Evolutionary conservation across 345 rosid genomes (phyloP).

Genomic region (Eutrema heterophyllum): DNA sequence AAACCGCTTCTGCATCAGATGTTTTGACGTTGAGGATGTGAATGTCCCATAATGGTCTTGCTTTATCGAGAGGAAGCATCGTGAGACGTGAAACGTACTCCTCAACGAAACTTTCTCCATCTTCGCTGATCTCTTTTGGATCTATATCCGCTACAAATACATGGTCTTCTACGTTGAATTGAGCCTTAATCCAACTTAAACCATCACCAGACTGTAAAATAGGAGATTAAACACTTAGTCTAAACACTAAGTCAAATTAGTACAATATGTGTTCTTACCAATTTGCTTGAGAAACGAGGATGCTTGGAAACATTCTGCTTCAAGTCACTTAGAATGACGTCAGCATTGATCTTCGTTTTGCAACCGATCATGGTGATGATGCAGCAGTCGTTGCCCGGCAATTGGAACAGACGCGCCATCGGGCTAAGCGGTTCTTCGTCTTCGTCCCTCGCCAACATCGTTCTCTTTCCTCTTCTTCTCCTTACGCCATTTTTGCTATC

Average conservation of each 20-base stretch:
- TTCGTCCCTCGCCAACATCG: neutral
- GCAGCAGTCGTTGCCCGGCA: constrained; percentile 39
- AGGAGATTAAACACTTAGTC: too few relatives aligned
- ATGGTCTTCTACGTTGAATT: constrained; percentile 51
- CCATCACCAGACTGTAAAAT: constrained; percentile 28
- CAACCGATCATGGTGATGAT: constrained; percentile 45
- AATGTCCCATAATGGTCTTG: constrained; percentile 72
- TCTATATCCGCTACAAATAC: constrained; percentile 41
- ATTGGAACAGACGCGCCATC: constrained; percentile 41
- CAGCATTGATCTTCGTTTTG: constrained; percentile 38
- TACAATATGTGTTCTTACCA: constrained; percentile 16
- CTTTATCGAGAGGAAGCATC: constrained; percentile 40
- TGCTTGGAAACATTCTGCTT: constrained; percentile 48
- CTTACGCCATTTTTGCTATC: too few relatives aligned
- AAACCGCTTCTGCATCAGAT: constrained; percentile 49
- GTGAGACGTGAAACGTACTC: constrained; percentile 55
- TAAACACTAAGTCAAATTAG: too few relatives aligned
- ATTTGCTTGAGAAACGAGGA: constrained; percentile 72
- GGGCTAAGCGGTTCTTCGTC: constrained; percentile 44
- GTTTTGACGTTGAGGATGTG: constrained; percentile 65
- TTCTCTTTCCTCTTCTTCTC: neutral
- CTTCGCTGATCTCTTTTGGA: constrained; percentile 5
- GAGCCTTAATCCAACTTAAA: constrained; percentile 45
- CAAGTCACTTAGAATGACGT: constrained; percentile 35
- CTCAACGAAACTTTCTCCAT: constrained; percentile 46